phyloP scores from a whole-genome alignment of 306 rosid genomes.

The Rosa persica region DNA sequence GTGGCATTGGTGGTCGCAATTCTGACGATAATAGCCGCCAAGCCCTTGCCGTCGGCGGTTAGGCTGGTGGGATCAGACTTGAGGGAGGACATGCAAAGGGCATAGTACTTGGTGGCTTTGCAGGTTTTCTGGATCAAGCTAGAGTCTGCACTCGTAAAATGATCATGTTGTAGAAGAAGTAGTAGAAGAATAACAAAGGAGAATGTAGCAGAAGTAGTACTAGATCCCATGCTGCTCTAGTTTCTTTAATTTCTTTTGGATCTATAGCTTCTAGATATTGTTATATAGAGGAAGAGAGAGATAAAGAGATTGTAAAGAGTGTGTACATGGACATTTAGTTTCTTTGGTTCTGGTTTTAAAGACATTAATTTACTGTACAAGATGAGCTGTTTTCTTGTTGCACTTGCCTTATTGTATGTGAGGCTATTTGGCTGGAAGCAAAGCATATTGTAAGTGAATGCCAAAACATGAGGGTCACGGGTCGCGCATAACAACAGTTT shows the following conservation, averaged over 20 bases:
- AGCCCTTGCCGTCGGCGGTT: conserved; percentile 63
- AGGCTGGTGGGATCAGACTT: conserved; percentile 62
- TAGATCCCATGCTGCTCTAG: conserved; percentile 31
- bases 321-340: background rate
- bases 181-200: conserved; percentile 18
- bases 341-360: conserved; percentile 20
- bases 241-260: background rate
- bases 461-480: conserved; percentile 7
- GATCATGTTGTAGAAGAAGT: conserved; percentile 19
- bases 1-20: conserved; percentile 69
- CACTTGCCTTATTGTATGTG: conserved; percentile 22
- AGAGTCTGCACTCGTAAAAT: conserved; percentile 44
- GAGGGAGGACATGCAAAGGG: conserved; percentile 68
- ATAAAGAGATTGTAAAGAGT: background rate
- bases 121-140: conserved; percentile 69
- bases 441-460: background rate
- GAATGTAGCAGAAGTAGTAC: conserved; percentile 25
- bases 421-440: conserved; percentile 31
- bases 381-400: conserved; percentile 29
- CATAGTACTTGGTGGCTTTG: conserved; percentile 64
- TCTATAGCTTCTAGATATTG: background rate
- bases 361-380: background rate
- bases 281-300: background rate
- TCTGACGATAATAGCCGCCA: conserved; percentile 64
- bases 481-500: conserved; percentile 1